Evolutionary conservation across 768 basidiomycete genomes (phyloP).

Genomic region (Suillus americanus): DNA sequence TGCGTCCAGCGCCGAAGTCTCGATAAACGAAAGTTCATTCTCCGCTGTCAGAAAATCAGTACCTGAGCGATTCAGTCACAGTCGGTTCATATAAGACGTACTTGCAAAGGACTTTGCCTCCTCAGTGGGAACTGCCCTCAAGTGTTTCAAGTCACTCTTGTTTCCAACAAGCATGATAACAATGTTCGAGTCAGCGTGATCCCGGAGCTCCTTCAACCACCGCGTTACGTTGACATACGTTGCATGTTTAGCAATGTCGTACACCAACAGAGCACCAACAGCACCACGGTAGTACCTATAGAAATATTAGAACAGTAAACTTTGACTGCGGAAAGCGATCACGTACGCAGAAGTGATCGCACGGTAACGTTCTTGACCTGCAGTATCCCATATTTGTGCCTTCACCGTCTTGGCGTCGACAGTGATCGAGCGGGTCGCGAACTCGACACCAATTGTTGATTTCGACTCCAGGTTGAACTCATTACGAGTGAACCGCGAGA

Average conservation of each 20-base stretch:
- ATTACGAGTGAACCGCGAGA: conserved; percentile 99
- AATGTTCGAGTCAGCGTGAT: conserved; percentile 92
- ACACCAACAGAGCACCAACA: conserved; percentile 88
- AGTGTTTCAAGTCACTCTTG: conserved; percentile 98
- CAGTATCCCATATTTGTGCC: conserved; percentile 99
- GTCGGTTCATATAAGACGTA: conserved; percentile 40
- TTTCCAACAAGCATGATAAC: conserved; percentile 97
- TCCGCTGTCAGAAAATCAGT: conserved; percentile 55
- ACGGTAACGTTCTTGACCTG: conserved; percentile 96
- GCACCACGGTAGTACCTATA: conserved; percentile 95
- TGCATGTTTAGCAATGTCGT: conserved; percentile 91
- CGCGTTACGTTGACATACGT: conserved; percentile 93
- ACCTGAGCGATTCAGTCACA: background rate
- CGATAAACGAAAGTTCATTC: conserved; percentile 92
- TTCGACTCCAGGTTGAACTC: conserved; percentile 99
- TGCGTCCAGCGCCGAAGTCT: conserved; percentile 99
- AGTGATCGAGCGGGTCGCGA: conserved; percentile 91
- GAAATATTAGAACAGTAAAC: background rate
- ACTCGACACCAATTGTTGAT: conserved; percentile 99
- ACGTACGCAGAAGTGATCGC: conserved; percentile 94
- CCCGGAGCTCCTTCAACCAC: conserved; percentile 96
- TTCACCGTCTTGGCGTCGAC: conserved; percentile 98
- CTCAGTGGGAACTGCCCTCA: conserved; percentile 94
- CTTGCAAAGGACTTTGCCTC: conserved; percentile 92
- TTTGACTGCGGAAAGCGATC: conserved; percentile 5